Evolutionary conservation across 1,139 yeast species (phyloP).

Genomic region (Wickerhamomyces sp.): DNA sequence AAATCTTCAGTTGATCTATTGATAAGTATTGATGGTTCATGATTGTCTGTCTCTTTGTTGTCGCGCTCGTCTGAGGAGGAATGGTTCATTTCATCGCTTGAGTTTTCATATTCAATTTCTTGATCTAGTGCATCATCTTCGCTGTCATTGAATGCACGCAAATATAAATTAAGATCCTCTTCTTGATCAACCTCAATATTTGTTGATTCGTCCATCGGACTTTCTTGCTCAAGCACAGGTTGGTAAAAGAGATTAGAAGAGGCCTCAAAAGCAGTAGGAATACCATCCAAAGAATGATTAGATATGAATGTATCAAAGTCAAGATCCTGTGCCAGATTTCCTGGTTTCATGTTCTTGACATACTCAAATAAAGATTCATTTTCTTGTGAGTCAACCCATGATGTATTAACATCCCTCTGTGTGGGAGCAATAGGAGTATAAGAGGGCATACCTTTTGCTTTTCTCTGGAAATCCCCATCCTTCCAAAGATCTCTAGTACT

Average conservation of each 20-base stretch:
- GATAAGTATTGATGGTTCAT: too few relatives aligned
- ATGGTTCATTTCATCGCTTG: too few relatives aligned
- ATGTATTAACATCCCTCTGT: constrained; percentile 2
- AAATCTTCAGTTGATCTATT: too few relatives aligned
- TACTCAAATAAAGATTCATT: constrained; percentile 30
- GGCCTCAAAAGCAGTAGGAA: constrained; percentile 22
- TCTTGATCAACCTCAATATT: constrained; percentile 15
- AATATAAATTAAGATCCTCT: constrained; percentile 8
- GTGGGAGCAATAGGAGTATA: constrained; percentile 20
- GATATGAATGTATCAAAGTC: constrained; percentile 14
- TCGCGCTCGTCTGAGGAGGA: too few relatives aligned
- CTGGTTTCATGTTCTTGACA: constrained; percentile 19
- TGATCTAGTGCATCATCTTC: constrained; percentile 3
- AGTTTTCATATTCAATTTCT: too few relatives aligned
- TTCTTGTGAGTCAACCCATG: constrained; percentile 41
- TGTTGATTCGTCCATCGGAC: constrained; percentile 1
- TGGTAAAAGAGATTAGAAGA: constrained; percentile 26
- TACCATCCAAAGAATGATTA: constrained; percentile 10
- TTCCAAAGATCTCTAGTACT: constrained; percentile 60
- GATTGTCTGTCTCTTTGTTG: too few relatives aligned
- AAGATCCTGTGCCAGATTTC: constrained; percentile 2
- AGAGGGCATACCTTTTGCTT: constrained; percentile 31
- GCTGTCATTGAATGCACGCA: constrained; percentile 3
- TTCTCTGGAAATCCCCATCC: constrained; percentile 58
- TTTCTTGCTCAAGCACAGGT: constrained; percentile 16